phyloP scores from a whole-genome alignment of 345 rosid species.

The Lumnitzera racemosa region DNA sequence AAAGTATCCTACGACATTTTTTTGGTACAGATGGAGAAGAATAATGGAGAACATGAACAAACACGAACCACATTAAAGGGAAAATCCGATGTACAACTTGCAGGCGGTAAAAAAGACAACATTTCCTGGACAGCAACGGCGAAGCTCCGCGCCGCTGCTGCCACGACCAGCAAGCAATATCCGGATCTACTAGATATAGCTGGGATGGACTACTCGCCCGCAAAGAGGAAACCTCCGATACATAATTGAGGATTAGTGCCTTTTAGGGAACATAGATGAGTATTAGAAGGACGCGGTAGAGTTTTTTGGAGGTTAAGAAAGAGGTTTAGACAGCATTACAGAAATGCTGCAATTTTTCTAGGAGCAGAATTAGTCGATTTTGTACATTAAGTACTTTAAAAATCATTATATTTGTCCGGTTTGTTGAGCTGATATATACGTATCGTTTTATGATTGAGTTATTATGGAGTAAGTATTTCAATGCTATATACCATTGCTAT shows the following conservation, averaged over 20 bases:
- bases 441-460: no score
- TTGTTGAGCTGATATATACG: no score
- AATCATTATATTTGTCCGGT: neutral
- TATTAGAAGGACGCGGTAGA: neutral
- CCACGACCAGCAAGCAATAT: slow-evolving; percentile 4
- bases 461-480: no score
- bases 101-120: no score
- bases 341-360: slow-evolving; percentile 39
- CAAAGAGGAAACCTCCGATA: slow-evolving; percentile 48
- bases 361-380: neutral
- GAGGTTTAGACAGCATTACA: slow-evolving; percentile 28
- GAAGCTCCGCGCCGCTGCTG: no score
- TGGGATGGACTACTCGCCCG: slow-evolving; percentile 51
- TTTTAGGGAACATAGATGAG: neutral
- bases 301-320: neutral
- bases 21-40: no score
- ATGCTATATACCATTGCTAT: no score
- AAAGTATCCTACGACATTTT: no score
- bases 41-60: no score
- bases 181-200: slow-evolving; percentile 26
- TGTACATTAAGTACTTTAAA: neutral
- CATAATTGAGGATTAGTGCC: slow-evolving; percentile 25
- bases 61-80: no score
- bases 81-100: no score
- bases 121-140: no score